Evolutionary conservation across 257 asterid species (phyloP).

Genomic region (Coffea eugenioides): DNA sequence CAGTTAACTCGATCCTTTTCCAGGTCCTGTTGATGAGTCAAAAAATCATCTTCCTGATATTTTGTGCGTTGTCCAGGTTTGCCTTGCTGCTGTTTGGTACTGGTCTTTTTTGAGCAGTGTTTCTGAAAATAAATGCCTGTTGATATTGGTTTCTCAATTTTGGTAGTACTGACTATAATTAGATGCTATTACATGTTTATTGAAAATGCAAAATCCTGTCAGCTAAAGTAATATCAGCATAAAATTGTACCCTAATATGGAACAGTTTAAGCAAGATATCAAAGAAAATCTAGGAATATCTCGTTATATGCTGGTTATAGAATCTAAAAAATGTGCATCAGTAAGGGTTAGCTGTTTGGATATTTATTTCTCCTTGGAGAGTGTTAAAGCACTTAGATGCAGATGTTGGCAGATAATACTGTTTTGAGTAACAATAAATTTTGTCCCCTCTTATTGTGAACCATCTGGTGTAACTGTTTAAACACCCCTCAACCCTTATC

Average conservation of each 20-base stretch:
- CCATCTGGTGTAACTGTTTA: neutral
- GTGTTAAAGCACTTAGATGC: neutral
- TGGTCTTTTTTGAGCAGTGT: neutral
- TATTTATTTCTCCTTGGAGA: neutral
- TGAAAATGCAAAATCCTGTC: neutral
- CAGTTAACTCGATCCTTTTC: constrained; percentile 18
- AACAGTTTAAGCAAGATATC: neutral
- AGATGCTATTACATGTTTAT: neutral
- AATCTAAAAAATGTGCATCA: neutral
- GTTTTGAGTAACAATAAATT: too few relatives aligned
- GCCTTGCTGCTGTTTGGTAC: neutral
- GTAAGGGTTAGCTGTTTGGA: neutral
- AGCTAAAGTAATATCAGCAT: neutral
- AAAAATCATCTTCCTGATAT: constrained; percentile 88
- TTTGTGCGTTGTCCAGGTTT: constrained; percentile 89
- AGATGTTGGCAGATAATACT: neutral
- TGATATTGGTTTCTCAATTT: neutral
- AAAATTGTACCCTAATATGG: neutral
- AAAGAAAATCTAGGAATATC: neutral
- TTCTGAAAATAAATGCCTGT: neutral
- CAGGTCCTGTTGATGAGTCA: constrained; percentile 95
- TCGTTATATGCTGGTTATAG: neutral
- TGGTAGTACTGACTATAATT: neutral
- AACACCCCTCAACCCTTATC: neutral
- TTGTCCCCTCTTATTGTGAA: neutral